Conservation (phyloP, 2,329 filamentous ascomycete species). For the Orbilia javanica region DNA sequence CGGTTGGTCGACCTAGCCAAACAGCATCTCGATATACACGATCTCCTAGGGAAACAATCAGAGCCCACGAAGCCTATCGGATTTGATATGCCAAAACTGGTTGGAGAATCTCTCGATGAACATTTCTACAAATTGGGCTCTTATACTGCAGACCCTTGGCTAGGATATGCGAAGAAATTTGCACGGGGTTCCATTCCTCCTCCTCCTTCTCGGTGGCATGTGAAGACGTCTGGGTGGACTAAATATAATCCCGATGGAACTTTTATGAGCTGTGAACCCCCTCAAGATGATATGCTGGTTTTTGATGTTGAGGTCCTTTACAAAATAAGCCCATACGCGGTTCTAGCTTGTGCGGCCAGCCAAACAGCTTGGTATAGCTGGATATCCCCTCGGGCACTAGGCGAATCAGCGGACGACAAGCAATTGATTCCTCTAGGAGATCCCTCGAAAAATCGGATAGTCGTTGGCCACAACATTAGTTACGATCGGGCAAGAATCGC, state of each 20-base stretch:
- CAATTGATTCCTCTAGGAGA: constrained; percentile 92
- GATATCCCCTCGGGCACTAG: constrained; percentile 94
- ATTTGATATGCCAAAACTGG: constrained; percentile 84
- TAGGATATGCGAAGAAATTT: constrained; percentile 81
- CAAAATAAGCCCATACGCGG: constrained; percentile 89
- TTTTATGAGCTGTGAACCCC: constrained; percentile 72
- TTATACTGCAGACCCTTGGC: constrained; percentile 87
- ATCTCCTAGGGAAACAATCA: constrained; percentile 89
- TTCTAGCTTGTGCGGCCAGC: constrained; percentile 95
- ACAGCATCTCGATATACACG: constrained; percentile 85
- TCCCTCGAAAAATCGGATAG: constrained; percentile 76
- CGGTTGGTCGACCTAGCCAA: constrained; percentile 83
- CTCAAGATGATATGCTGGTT: constrained; percentile 80
- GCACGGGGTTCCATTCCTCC: constrained; percentile 68
- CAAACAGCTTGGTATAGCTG: constrained; percentile 95
- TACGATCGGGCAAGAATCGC: constrained; percentile 89
- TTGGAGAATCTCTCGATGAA: constrained; percentile 82
- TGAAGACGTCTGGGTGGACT: constrained; percentile 84
- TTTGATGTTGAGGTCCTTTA: constrained; percentile 99
- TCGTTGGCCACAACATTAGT: constrained; percentile 95
- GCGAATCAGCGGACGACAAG: constrained; percentile 78
- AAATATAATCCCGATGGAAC: constrained; percentile 73
- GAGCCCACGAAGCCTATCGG: constrained; percentile 80
- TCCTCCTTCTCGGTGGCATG: constrained; percentile 77
- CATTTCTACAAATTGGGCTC: constrained; percentile 91